Evolutionary conservation across 345 rosid genomes (phyloP).

Genomic region (Populus euphratica): DNA sequence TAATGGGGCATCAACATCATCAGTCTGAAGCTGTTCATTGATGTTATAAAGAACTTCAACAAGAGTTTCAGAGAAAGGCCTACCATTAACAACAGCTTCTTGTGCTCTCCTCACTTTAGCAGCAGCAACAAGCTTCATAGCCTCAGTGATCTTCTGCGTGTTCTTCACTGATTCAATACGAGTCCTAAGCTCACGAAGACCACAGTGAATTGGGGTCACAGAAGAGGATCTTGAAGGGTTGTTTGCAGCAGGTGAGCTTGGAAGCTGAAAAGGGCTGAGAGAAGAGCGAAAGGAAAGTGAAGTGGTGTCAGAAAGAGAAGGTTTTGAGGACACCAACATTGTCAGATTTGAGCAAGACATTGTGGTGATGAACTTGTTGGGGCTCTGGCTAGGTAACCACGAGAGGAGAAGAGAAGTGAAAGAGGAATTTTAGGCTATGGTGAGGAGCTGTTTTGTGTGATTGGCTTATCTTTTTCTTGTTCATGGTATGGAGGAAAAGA

Average conservation of each 20-base stretch:
- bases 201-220: slow-evolving; percentile 55
- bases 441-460: background rate
- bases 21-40: slow-evolving; percentile 86
- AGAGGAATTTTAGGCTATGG: slow-evolving; percentile 7
- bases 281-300: slow-evolving; percentile 64
- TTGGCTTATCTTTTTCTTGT: slow-evolving; percentile 35
- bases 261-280: slow-evolving; percentile 58
- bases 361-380: slow-evolving; percentile 6
- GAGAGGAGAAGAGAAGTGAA: slow-evolving; percentile 7
- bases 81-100: slow-evolving; percentile 83
- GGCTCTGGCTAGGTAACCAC: slow-evolving; percentile 6
- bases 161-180: slow-evolving; percentile 81
- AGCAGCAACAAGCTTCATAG: slow-evolving; percentile 96
- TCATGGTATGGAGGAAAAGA: slow-evolving; percentile 24
- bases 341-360: slow-evolving; percentile 83
- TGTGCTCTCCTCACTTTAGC: slow-evolving; percentile 98
- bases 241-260: slow-evolving; percentile 32
- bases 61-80: slow-evolving; percentile 89
- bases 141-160: slow-evolving; percentile 97
- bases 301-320: slow-evolving; percentile 67
- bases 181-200: slow-evolving; percentile 73
- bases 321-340: slow-evolving; percentile 76
- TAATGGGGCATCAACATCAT: slow-evolving; percentile 76
- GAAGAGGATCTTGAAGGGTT: slow-evolving; percentile 51
- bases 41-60: slow-evolving; percentile 94